Percentiles rank a stretch among this genome's conserved stretches.
Conservation (phyloP, 257 asterid species). For the Pogostemon cablin region DNA sequence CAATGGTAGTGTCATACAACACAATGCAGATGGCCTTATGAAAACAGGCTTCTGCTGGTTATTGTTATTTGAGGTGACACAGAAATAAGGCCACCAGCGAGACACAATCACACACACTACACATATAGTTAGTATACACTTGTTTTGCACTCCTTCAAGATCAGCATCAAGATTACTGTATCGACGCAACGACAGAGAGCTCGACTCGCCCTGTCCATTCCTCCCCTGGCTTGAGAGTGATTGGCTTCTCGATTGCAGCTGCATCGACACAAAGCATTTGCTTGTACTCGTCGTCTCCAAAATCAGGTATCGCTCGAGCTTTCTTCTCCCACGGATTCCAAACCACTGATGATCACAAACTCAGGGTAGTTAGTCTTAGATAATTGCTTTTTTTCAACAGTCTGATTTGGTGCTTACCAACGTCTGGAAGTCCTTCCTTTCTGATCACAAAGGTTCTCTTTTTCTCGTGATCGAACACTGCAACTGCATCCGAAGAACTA, state of each 20-base stretch:
- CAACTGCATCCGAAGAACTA: constrained; percentile 67
- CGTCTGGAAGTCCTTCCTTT: constrained; percentile 86
- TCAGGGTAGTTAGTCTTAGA: constrained; percentile 3
- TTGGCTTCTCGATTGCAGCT: constrained; percentile 74
- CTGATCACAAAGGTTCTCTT: constrained; percentile 62
- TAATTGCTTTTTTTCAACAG: background rate
- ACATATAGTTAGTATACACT: background rate
- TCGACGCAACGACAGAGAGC: constrained; percentile 55
- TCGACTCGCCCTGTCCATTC: constrained; percentile 81
- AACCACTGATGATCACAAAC: constrained; percentile 48
- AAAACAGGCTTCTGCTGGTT: constrained; percentile 30
- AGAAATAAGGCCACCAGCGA: constrained; percentile 43
- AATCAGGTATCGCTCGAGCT: constrained; percentile 56
- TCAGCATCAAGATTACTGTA: constrained; percentile 21
- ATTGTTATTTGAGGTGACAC: constrained; percentile 36
- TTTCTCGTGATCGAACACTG: constrained; percentile 74
- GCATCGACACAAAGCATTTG: constrained; percentile 83
- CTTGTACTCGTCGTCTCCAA: constrained; percentile 82
- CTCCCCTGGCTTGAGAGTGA: constrained; percentile 72
- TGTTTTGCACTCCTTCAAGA: background rate
- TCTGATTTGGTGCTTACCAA: constrained; percentile 50
- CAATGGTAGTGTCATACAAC: background rate
- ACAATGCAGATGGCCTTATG: constrained; percentile 14
- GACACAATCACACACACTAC: constrained; percentile 1
- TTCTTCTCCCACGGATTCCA: constrained; percentile 97